These are phyloP conservation scores for Mucor circinelloides DNA, from an alignment of 371 early-diverging fungal species.

Conservation along the genomic window DNA sequence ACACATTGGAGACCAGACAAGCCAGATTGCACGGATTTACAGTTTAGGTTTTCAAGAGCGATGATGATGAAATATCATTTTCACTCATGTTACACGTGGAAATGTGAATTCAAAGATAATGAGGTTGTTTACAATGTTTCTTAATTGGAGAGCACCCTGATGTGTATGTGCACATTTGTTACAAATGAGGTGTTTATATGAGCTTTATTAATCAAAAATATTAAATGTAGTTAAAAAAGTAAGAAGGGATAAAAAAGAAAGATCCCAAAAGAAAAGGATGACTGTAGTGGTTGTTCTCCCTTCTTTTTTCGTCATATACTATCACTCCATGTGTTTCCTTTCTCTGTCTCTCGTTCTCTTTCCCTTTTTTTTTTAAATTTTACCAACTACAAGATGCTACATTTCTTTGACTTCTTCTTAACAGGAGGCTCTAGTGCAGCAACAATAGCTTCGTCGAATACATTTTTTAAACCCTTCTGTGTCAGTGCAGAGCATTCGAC, in stretches of 20 bases:
- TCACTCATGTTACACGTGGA: neutral
- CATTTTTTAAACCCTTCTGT: conserved; percentile 95
- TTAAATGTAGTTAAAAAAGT: neutral
- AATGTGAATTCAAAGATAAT: neutral
- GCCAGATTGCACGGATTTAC: too few relatives aligned
- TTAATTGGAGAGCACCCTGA: neutral
- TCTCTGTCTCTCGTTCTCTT: neutral
- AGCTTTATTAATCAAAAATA: conserved; percentile 1
- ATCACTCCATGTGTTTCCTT: neutral
- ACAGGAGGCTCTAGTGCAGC: conserved; percentile 95
- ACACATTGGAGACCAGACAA: too few relatives aligned
- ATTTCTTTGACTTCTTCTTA: conserved; percentile 80
- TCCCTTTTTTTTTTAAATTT: neutral
- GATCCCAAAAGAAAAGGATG: neutral
- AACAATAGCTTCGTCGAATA: conserved; percentile 98
- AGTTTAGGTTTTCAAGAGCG: too few relatives aligned
- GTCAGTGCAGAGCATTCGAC: conserved; percentile 98
- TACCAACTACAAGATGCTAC: conserved; percentile 65
- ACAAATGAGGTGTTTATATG: neutral
- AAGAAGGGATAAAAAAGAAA: neutral
- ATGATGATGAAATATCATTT: neutral
- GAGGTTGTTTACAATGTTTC: neutral
- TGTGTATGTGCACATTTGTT: neutral
- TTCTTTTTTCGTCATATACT: neutral
- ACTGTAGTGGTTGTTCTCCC: neutral